Evolutionary conservation across 176 grass and related monocot species (phyloP).

Genomic region (Neostapfia colusana): DNA sequence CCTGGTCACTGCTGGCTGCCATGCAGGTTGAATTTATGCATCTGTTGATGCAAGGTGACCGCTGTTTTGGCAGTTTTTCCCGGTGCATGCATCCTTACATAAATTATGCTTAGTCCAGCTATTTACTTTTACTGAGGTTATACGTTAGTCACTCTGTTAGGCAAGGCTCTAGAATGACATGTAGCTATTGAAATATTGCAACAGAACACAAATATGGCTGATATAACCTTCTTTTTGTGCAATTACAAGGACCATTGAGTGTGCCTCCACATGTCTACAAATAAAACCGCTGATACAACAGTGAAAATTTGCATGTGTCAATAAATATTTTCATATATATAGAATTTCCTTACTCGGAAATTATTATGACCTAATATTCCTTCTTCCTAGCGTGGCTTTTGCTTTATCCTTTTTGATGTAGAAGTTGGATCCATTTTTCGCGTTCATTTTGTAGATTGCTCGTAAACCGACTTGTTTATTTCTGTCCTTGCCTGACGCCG

Average conservation of each 20-base stretch:
- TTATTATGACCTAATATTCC: not conserved
- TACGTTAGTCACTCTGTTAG: not conserved
- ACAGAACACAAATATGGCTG: not conserved
- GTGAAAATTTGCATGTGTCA: no score
- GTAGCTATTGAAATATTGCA: not conserved
- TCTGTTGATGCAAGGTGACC: constrained; percentile 36
- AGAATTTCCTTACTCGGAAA: not conserved
- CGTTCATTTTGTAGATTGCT: not conserved
- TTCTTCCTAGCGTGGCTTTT: not conserved
- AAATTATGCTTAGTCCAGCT: not conserved
- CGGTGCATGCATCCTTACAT: constrained; percentile 12
- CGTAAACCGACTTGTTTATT: not conserved
- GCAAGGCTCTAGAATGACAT: not conserved
- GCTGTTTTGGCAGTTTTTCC: constrained; percentile 32
- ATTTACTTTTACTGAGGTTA: not conserved
- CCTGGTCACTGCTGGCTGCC: constrained; percentile 14
- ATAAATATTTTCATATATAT: no score
- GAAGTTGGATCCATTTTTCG: not conserved
- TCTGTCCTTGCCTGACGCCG: not conserved
- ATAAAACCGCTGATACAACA: not conserved
- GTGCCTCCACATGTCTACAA: not conserved
- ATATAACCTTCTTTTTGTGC: not conserved
- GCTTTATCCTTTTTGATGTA: no score
- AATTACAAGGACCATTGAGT: not conserved
- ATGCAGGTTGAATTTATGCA: constrained; percentile 29